A percentile compares a stretch with the other conserved stretches of the same genome.
Conservation (phyloP, 108 stramenopile species). For the Epithemia pelagica region DNA sequence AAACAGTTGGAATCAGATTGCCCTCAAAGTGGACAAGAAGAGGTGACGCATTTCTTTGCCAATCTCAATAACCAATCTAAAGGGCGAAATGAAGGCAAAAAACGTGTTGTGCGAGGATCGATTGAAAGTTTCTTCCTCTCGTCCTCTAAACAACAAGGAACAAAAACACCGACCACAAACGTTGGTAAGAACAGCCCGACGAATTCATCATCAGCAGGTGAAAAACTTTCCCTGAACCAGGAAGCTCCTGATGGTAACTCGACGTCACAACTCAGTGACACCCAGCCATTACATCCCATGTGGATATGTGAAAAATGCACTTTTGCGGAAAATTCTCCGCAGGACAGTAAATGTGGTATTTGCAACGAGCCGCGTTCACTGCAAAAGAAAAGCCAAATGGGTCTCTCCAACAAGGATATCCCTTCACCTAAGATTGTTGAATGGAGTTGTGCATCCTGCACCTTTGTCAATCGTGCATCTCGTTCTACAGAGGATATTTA, state of each 20-base stretch:
- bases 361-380: background rate
- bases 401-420: too few species aligned
- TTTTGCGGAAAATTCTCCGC: background rate
- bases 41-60: conserved; percentile 15
- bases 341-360: too few species aligned
- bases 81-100: background rate
- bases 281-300: too few species aligned
- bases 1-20: background rate
- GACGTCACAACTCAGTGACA: too few species aligned
- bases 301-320: background rate
- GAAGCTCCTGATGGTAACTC: too few species aligned
- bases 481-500: background rate
- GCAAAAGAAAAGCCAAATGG: too few species aligned
- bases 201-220: too few species aligned
- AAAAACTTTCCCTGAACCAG: too few species aligned
- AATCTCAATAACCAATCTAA: conserved; percentile 1
- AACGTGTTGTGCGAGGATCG: background rate
- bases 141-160: too few species aligned
- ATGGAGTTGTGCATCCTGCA: conserved; percentile 7
- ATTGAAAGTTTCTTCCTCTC: background rate
- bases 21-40: conserved; percentile 6
- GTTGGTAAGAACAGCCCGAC: too few species aligned
- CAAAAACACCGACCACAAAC: too few species aligned
- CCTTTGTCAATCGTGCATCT: background rate
- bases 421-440: too few species aligned